These are phyloP conservation scores for Eucalyptus erythrocorys DNA, from an alignment of 345 rosid genomes.

Conservation along the genomic window DNA sequence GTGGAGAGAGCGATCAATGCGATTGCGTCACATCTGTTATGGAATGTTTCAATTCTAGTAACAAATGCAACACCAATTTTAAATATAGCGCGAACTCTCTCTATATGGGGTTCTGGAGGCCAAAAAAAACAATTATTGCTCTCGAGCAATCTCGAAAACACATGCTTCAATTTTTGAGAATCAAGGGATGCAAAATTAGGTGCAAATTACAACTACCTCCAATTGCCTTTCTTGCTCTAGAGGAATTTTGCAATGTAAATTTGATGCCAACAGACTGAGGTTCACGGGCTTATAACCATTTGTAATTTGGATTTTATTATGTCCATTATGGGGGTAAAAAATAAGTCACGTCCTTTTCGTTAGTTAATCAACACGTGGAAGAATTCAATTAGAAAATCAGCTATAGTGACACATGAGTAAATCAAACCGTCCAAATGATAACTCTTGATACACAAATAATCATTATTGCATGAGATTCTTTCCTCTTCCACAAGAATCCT, in stretches of 20 bases:
- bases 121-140: no score
- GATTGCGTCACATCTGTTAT: neutral
- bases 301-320: neutral
- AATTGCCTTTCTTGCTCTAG: neutral
- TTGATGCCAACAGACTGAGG: fast-evolving
- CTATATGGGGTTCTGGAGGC: fast-evolving
- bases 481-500: neutral
- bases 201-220: neutral
- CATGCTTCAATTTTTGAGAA: neutral
- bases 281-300: fast-evolving
- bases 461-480: neutral
- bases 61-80: neutral
- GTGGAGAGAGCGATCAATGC: neutral
- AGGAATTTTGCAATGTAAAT: neutral
- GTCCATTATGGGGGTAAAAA: fast-evolving
- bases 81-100: neutral
- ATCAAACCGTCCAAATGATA: neutral
- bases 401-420: fast-evolving
- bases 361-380: fast-evolving
- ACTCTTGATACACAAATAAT: fast-evolving
- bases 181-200: neutral
- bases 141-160: neutral
- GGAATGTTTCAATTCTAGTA: neutral
- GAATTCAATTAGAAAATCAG: neutral
- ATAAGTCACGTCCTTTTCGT: fast-evolving